Conservation (phyloP, 345 rosid genomes). For the Carallia brachiata region DNA sequence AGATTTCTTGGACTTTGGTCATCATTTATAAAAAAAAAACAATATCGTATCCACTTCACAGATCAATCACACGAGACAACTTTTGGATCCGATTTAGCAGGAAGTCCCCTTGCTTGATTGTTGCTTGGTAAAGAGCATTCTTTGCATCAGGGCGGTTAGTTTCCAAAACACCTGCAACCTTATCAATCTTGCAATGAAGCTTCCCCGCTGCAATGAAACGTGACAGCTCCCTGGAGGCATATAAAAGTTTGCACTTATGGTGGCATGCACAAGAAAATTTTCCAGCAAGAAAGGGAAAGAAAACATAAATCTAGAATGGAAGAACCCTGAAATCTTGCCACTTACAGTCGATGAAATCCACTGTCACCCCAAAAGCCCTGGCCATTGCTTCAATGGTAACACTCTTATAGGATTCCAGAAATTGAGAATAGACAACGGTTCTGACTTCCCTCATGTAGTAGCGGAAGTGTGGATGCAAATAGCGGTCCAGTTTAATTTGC, state of each 20-base stretch:
- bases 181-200: conserved; percentile 99
- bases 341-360: conserved; percentile 97
- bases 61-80: conserved; percentile 93
- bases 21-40: neutral
- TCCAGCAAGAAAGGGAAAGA: neutral
- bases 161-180: conserved; percentile 97
- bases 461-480: conserved; percentile 90
- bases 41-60: conserved; percentile 36
- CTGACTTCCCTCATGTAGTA: conserved; percentile 99
- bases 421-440: conserved; percentile 90
- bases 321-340: conserved; percentile 11
- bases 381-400: conserved; percentile 99
- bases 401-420: conserved; percentile 94
- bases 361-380: conserved; percentile 88
- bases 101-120: conserved; percentile 99
- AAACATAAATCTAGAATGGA: neutral
- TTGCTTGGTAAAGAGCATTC: conserved; percentile 97
- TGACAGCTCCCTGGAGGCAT: conserved; percentile 78
- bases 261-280: neutral
- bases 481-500: conserved; percentile 84
- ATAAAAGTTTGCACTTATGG: neutral
- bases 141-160: conserved; percentile 96
- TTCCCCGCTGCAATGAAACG: conserved; percentile 95
- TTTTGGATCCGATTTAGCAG: conserved; percentile 93
- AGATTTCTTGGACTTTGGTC: conserved; percentile 4